These are phyloP conservation scores for Nepenthes gracilis DNA, from an alignment of 148 eudicot genomes.

Conservation along the genomic window DNA sequence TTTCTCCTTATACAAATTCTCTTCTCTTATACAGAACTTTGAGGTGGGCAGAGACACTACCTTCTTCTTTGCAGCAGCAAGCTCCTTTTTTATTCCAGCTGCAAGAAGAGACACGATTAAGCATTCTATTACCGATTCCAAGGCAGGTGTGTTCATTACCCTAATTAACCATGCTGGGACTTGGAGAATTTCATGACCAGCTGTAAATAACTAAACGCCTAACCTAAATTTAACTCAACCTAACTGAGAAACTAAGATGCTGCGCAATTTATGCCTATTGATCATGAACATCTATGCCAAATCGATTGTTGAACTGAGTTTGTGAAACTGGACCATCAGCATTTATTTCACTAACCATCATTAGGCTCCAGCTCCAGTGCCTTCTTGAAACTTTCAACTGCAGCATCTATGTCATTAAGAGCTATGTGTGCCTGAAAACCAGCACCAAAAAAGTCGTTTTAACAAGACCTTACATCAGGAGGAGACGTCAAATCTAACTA, in stretches of 20 bases:
- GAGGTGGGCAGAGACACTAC: constrained; percentile 13
- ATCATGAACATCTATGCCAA: not conserved
- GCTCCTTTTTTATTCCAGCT: constrained; percentile 74
- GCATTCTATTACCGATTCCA: too few relatives aligned
- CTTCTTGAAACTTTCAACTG: constrained; percentile 67
- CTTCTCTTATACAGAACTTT: not conserved
- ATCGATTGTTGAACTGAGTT: not conserved
- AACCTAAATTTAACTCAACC: too few relatives aligned
- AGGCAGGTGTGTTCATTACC: too few relatives aligned
- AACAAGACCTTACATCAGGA: too few relatives aligned
- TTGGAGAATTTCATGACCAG: too few relatives aligned
- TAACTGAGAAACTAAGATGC: too few relatives aligned
- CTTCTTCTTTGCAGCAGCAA: constrained; percentile 65
- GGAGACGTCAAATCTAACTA: too few relatives aligned
- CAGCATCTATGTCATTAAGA: constrained; percentile 84
- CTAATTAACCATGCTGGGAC: too few relatives aligned
- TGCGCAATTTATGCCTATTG: too few relatives aligned
- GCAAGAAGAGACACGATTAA: constrained; percentile 2
- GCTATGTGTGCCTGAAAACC: constrained; percentile 64
- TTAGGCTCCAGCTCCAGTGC: constrained; percentile 81
- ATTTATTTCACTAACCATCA: constrained; percentile 42
- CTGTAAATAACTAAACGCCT: too few relatives aligned
- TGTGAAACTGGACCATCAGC: not conserved
- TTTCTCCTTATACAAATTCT: not conserved
- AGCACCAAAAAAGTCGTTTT: not conserved